A percentile compares a stretch with the other conserved stretches of the same genome.
phyloP scores from a whole-genome alignment of 2,329 filamentous ascomycete species.

The Epichloe aotearoae region DNA sequence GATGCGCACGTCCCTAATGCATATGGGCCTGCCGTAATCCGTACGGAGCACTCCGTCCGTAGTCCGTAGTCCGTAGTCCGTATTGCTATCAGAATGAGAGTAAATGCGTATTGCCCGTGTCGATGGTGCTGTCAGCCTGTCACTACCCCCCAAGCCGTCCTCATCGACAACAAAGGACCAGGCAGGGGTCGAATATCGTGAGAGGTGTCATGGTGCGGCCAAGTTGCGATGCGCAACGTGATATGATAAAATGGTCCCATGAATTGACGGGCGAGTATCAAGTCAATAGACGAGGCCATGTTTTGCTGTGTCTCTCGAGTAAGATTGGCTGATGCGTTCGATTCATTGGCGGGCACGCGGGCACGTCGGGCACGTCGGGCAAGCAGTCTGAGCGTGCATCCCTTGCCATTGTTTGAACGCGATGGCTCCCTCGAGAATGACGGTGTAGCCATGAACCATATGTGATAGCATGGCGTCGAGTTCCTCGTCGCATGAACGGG shows the following conservation, averaged over 20 bases:
- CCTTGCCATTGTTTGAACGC: not conserved
- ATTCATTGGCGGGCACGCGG: not conserved
- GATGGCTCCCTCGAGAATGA: not conserved
- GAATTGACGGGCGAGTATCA: no score
- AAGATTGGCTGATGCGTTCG: not conserved
- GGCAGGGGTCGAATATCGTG: no score
- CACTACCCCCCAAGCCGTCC: not conserved
- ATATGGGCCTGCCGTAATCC: no score
- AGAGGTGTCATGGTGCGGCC: not conserved
- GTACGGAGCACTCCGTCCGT: no score
- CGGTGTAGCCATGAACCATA: not conserved
- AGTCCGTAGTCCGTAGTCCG: no score
- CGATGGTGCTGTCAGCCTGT: not conserved
- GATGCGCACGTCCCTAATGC: not conserved
- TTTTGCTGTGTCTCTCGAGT: not conserved
- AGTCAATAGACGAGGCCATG: no score
- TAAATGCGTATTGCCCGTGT: no score
- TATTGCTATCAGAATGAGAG: no score
- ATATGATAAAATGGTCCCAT: not conserved
- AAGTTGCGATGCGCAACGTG: not conserved
- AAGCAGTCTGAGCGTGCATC: conserved; percentile 2
- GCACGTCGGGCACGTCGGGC: not conserved
- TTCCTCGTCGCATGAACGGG: not conserved
- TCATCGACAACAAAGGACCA: not conserved
- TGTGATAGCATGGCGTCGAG: not conserved